Conservation (phyloP, 768 basidiomycete species). For the Kwoniella newhampshirensis region DNA sequence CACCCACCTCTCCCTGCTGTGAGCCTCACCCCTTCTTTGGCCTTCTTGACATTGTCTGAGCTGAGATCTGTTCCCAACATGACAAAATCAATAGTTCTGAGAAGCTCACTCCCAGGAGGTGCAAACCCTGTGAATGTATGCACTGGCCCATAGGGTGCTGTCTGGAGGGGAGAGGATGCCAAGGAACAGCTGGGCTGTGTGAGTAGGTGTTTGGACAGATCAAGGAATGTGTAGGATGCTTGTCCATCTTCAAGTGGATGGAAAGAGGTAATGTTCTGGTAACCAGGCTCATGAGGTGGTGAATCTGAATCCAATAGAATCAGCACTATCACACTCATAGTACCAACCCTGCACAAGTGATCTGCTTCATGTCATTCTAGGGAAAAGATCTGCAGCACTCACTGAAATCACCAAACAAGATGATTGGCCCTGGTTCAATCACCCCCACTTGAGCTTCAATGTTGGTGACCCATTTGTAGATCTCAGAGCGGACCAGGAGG, state of each 20-base stretch:
- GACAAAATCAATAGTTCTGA: constrained; percentile 39
- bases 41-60: neutral
- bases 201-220: constrained; percentile 29
- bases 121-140: constrained; percentile 33
- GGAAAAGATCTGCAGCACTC: constrained; percentile 6
- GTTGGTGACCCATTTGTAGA: constrained; percentile 24
- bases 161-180: constrained; percentile 13
- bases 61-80: constrained; percentile 21
- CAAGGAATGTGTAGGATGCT: constrained; percentile 32
- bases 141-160: constrained; percentile 28
- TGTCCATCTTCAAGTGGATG: constrained; percentile 25
- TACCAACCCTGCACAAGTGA: neutral
- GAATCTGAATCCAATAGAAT: constrained; percentile 35
- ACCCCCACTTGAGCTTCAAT: constrained; percentile 8
- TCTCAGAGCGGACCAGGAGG: constrained; percentile 41
- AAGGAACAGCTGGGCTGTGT: neutral
- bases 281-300: constrained; percentile 48
- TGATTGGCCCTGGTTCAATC: constrained; percentile 19
- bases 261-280: constrained; percentile 44
- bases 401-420: constrained; percentile 53
- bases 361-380: too few relatives aligned
- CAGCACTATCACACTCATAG: neutral
- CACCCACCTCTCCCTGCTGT: neutral
- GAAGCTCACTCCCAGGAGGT: constrained; percentile 11
- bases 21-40: neutral